phyloP scores from a whole-genome alignment of 2,329 filamentous ascomycete genomes.

The Cyanodermella asteris region DNA sequence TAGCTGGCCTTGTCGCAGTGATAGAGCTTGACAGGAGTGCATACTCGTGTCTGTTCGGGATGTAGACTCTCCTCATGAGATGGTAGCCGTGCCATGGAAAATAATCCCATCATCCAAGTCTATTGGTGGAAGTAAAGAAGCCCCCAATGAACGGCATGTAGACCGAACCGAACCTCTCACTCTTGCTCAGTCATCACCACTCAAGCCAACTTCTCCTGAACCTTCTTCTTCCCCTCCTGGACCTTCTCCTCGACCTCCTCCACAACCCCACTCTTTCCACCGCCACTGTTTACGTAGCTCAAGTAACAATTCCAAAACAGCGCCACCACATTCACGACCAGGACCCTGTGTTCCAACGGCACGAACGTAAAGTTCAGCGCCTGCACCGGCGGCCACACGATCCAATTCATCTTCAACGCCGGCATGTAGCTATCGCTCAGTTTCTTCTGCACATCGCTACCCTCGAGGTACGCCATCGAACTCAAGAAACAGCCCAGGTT shows the following conservation, averaged over 20 bases:
- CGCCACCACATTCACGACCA: constrained; percentile 69
- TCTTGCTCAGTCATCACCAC: too few species aligned
- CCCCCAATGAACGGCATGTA: too few species aligned
- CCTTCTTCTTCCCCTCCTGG: background rate
- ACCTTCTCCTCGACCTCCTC: background rate
- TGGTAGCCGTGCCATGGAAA: too few species aligned
- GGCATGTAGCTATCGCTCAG: constrained; percentile 46
- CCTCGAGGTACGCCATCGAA: constrained; percentile 68
- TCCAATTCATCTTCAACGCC: constrained; percentile 63
- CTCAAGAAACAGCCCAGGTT: constrained; percentile 65
- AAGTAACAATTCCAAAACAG: constrained; percentile 44
- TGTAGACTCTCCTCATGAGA: too few species aligned
- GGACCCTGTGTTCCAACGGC: constrained; percentile 58
- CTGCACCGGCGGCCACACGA: constrained; percentile 74
- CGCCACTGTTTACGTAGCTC: constrained; percentile 31
- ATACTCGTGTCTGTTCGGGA: too few species aligned
- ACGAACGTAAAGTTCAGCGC: constrained; percentile 71
- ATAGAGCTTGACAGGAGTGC: too few species aligned
- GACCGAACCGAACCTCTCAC: too few species aligned
- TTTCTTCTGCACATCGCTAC: constrained; percentile 42
- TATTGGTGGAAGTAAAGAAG: too few species aligned
- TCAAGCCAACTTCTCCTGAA: background rate
- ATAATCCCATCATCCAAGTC: too few species aligned
- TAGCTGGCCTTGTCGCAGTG: too few species aligned
- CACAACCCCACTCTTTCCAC: constrained; percentile 2